Evolutionary conservation across 352 stramenopile species (phyloP).

Genomic region (Phytophthora parvispora): DNA sequence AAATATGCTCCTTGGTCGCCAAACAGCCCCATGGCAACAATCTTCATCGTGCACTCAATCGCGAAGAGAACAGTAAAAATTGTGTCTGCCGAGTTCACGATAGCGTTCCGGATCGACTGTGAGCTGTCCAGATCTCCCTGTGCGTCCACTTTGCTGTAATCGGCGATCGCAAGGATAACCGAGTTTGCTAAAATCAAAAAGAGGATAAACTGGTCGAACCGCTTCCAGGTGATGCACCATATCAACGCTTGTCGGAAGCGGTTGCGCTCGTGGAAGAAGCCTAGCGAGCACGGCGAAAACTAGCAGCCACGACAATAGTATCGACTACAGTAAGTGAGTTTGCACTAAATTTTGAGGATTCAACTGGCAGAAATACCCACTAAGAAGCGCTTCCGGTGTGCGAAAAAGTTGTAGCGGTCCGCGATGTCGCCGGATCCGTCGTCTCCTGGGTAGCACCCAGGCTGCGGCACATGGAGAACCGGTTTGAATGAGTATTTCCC

Average conservation of each 20-base stretch:
- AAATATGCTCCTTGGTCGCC: slow-evolving; percentile 82
- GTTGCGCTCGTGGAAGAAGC: slow-evolving; percentile 58
- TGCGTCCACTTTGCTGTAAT: slow-evolving; percentile 72
- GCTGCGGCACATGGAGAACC: slow-evolving; percentile 22
- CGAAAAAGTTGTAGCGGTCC: slow-evolving; percentile 77
- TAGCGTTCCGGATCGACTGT: slow-evolving; percentile 53
- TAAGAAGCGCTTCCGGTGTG: slow-evolving; percentile 64
- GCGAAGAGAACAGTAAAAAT: slow-evolving; percentile 84
- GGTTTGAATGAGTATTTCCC: not conserved
- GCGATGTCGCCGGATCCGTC: slow-evolving; percentile 61
- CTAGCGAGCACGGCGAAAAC: slow-evolving; percentile 70
- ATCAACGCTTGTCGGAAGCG: slow-evolving; percentile 66
- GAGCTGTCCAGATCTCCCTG: slow-evolving; percentile 53
- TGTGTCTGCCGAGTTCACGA: slow-evolving; percentile 68
- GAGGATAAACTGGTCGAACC: slow-evolving; percentile 89
- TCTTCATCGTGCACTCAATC: slow-evolving; percentile 92
- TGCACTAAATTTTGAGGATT: not conserved
- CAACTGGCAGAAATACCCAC: slow-evolving; percentile 27
- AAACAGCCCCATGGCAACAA: slow-evolving; percentile 87
- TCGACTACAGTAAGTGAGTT: not conserved
- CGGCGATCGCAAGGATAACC: slow-evolving; percentile 80
- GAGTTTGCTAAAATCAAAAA: slow-evolving; percentile 89
- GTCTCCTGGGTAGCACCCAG: slow-evolving; percentile 59
- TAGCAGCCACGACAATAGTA: slow-evolving; percentile 13
- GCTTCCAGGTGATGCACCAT: slow-evolving; percentile 77